Evolutionary conservation across 768 basidiomycete species (phyloP).

Genomic region (Termitomyces sp.): DNA sequence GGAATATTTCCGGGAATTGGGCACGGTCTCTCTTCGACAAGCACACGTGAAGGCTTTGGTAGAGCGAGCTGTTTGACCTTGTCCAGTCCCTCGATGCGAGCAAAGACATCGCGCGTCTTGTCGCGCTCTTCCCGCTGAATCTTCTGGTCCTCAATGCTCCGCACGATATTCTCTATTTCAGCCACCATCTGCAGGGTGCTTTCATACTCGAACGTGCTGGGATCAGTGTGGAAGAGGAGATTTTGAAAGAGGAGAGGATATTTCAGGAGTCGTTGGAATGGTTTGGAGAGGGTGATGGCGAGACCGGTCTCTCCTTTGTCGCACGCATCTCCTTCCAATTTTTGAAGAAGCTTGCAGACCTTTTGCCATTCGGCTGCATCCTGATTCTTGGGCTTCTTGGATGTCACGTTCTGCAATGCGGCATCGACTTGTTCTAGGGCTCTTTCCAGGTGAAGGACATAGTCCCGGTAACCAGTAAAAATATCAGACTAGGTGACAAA

Average conservation of each 20-base stretch:
- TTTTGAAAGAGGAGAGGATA: constrained; percentile 98
- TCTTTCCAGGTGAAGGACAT: constrained; percentile 90
- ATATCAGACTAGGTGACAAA: constrained; percentile 69
- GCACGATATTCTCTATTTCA: constrained; percentile 93
- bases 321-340: constrained; percentile 71
- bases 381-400: constrained; percentile 79
- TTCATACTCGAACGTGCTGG: constrained; percentile 96
- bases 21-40: constrained; percentile 75
- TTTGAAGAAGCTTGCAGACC: constrained; percentile 66
- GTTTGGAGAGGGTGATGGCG: constrained; percentile 92
- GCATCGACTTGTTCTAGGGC: constrained; percentile 86
- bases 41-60: constrained; percentile 83
- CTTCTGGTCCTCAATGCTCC: constrained; percentile 98
- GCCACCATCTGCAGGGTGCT: constrained; percentile 94
- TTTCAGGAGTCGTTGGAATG: constrained; percentile 94
- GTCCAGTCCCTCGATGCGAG: constrained; percentile 93
- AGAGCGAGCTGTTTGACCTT: constrained; percentile 88
- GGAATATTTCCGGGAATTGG: constrained; percentile 23
- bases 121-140: constrained; percentile 94
- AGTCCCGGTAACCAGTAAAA: constrained; percentile 88
- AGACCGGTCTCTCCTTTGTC: constrained; percentile 92
- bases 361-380: constrained; percentile 75
- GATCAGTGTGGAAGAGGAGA: constrained; percentile 93
- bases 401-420: constrained; percentile 56
- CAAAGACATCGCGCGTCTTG: constrained; percentile 91